Conservation (phyloP, 148 eudicot genomes). For the Suaeda aralocaspica region DNA sequence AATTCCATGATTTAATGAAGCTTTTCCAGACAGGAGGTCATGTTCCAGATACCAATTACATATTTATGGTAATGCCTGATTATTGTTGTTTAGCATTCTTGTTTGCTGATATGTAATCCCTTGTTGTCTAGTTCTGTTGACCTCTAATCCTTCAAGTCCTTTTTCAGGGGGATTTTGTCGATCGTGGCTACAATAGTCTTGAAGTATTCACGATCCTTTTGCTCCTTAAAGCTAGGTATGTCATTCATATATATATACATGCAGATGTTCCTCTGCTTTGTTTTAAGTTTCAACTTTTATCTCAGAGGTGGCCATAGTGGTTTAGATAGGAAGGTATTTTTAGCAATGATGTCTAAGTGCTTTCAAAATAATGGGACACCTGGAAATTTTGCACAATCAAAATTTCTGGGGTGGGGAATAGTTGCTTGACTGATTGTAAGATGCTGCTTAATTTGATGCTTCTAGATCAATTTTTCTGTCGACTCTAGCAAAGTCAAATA, state of each 20-base stretch:
- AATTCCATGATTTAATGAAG: constrained; percentile 96
- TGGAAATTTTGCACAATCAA: neutral
- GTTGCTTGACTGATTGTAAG: neutral
- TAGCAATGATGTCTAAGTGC: neutral
- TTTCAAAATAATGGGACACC: neutral
- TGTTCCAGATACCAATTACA: constrained; percentile 97
- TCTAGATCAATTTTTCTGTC: neutral
- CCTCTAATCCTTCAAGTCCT: constrained; percentile 11
- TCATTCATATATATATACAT: constrained; percentile 9
- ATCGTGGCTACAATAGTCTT: constrained; percentile 96
- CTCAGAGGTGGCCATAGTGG: neutral
- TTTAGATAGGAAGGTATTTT: neutral
- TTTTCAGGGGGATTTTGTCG: constrained; percentile 96
- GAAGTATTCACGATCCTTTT: constrained; percentile 96
- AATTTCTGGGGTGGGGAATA: neutral
- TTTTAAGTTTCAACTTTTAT: constrained; percentile 7
- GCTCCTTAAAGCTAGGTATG: constrained; percentile 98
- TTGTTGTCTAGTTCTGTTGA: constrained; percentile 5
- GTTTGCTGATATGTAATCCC: neutral
- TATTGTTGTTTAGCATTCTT: neutral
- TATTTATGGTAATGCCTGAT: constrained; percentile 69
- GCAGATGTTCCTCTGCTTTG: neutral
- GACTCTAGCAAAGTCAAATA: neutral
- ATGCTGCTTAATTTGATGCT: neutral
- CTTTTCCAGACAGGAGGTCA: constrained; percentile 99